Conservation (phyloP, 371 early-diverging fungal genomes). For the Blakeslea trispora region DNA sequence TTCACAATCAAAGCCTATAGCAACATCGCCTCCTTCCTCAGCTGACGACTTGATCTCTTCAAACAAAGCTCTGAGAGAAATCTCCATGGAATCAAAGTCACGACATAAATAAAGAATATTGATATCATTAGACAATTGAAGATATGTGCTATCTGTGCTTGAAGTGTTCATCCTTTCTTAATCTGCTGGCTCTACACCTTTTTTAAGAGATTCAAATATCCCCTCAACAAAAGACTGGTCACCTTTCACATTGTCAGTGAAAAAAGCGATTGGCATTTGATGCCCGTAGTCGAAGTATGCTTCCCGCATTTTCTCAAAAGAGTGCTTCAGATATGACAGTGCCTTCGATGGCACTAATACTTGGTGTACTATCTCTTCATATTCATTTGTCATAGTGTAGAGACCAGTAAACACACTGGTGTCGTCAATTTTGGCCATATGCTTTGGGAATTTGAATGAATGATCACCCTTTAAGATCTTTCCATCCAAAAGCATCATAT, state of each 20-base stretch:
- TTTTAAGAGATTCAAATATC: background rate
- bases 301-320: conserved; percentile 7
- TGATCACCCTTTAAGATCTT: conserved; percentile 8
- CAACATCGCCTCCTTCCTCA: background rate
- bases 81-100: background rate
- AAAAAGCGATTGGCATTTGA: conserved; percentile 2
- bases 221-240: background rate
- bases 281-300: background rate
- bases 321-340: conserved; percentile 1
- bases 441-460: conserved; percentile 6
- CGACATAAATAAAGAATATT: background rate
- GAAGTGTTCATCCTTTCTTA: no score
- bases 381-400: conserved; percentile 1
- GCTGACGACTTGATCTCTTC: background rate
- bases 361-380: conserved; percentile 2
- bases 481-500: conserved; percentile 7
- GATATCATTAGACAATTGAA: background rate
- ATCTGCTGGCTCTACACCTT: background rate
- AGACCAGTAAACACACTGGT: conserved; percentile 1
- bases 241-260: conserved; percentile 1
- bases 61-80: no score
- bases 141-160: background rate
- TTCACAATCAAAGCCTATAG: conserved; percentile 1
- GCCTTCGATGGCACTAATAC: conserved; percentile 2
- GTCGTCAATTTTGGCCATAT: conserved; percentile 3